phyloP scores from a whole-genome alignment of 257 asterid genomes.

The Nicotiana otophora region DNA sequence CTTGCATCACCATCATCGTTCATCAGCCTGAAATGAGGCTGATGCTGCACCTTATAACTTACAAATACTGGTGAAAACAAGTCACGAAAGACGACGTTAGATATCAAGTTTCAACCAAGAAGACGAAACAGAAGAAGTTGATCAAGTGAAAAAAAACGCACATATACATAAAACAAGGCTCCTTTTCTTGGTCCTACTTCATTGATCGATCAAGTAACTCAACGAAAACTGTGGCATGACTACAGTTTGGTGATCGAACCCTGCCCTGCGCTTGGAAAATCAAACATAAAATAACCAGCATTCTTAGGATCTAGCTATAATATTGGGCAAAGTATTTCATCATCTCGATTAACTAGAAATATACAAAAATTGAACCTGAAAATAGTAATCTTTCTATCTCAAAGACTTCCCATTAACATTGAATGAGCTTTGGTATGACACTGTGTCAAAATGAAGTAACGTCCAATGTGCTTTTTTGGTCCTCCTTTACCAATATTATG shows the following conservation, averaged over 20 bases:
- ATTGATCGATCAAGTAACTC: background rate
- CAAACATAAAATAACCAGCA: background rate
- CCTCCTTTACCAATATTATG: background rate
- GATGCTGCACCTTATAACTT: background rate
- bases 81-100: background rate
- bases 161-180: background rate
- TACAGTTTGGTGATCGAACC: background rate
- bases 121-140: background rate
- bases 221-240: background rate
- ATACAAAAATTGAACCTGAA: constrained; percentile 2
- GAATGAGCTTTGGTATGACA: background rate
- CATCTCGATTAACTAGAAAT: background rate
- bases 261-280: background rate
- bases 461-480: background rate
- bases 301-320: background rate
- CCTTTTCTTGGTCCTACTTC: background rate
- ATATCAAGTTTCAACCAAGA: background rate
- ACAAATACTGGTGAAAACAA: background rate
- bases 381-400: background rate
- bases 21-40: background rate
- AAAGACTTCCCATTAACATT: background rate
- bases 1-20: background rate
- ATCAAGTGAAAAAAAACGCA: background rate
- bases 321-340: background rate
- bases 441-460: background rate